A percentile compares a stretch with the other conserved stretches of the same genome.
Conservation (phyloP, 768 basidiomycete species). For the Chlorophyllum brunneum region DNA sequence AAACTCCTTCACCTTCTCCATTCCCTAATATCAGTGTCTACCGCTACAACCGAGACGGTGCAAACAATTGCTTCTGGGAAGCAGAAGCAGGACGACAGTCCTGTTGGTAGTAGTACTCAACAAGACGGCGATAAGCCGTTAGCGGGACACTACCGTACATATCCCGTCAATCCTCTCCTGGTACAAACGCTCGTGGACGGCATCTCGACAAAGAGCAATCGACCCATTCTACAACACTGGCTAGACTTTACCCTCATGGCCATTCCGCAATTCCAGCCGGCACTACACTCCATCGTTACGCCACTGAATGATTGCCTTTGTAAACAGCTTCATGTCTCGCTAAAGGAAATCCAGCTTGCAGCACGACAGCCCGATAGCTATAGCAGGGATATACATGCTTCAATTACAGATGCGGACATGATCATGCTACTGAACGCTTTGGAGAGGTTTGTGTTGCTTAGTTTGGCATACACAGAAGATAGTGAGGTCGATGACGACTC, state of each 20-base stretch:
- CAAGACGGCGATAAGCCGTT: conserved; percentile 27
- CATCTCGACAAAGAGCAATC: conserved; percentile 63
- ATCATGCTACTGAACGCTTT: conserved; percentile 80
- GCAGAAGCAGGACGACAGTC: conserved; percentile 24
- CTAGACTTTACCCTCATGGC: conserved; percentile 94
- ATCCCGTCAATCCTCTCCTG: conserved; percentile 66
- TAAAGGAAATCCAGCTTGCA: conserved; percentile 52
- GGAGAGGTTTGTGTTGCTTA: conserved; percentile 77
- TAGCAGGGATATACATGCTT: conserved; percentile 39
- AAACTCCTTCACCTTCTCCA: conserved; percentile 91
- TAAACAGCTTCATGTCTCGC: conserved; percentile 54
- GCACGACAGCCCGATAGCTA: conserved; percentile 32
- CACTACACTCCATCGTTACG: conserved; percentile 59
- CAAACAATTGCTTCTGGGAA: conserved; percentile 19
- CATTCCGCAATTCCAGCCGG: conserved; percentile 77
- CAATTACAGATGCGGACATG: conserved; percentile 75
- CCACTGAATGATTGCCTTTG: conserved; percentile 81
- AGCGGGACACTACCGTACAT: conserved; percentile 26
- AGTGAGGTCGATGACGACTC: conserved; percentile 40
- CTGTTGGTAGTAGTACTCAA: conserved; percentile 30
- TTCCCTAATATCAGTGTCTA: conserved; percentile 70
- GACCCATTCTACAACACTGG: conserved; percentile 90
- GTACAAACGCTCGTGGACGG: conserved; percentile 81
- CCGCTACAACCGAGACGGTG: conserved; percentile 29
- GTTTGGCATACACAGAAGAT: conserved; percentile 57